Conservation (phyloP, 2,329 filamentous ascomycete genomes). For the Magnaporthiopsis rhizophila region DNA sequence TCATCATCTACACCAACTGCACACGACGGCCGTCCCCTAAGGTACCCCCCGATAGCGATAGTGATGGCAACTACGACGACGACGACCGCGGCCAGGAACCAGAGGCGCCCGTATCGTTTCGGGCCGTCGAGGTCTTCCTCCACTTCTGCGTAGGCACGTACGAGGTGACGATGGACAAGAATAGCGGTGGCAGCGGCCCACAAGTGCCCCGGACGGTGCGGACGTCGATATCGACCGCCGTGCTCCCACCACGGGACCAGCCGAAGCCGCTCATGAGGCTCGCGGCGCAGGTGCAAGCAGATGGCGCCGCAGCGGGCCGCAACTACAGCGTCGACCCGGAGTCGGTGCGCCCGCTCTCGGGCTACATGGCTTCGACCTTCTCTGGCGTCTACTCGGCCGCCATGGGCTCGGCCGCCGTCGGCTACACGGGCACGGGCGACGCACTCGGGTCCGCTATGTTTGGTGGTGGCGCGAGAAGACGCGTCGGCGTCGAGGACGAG, state of each 20-base stretch:
- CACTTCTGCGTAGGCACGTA: constrained; percentile 22
- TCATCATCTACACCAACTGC: constrained; percentile 19
- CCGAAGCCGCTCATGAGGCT: neutral
- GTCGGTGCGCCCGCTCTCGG: constrained; percentile 11
- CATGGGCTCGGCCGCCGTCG: constrained; percentile 9
- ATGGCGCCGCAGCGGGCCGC: neutral
- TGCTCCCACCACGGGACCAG: neutral
- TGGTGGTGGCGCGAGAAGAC: neutral
- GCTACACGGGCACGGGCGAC: constrained; percentile 13
- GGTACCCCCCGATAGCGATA: neutral
- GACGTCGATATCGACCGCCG: constrained; percentile 9
- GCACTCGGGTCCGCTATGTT: constrained; percentile 15
- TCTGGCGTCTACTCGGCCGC: constrained; percentile 15
- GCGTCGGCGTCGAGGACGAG: neutral
- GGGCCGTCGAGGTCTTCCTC: constrained; percentile 21
- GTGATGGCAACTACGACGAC: neutral
- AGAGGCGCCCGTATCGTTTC: constrained; percentile 10
- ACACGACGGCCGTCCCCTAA: neutral
- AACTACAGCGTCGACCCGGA: constrained; percentile 14
- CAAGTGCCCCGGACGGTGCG: constrained; percentile 10
- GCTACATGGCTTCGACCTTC: constrained; percentile 14
- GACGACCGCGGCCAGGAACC: neutral
- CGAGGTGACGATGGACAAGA: constrained; percentile 7
- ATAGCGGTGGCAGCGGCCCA: constrained; percentile 2
- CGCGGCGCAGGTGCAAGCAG: neutral